A percentile compares a stretch with the other conserved stretches of the same genome.
phyloP scores from a whole-genome alignment of 345 rosid species.

The Eucalyptus urophylla region DNA sequence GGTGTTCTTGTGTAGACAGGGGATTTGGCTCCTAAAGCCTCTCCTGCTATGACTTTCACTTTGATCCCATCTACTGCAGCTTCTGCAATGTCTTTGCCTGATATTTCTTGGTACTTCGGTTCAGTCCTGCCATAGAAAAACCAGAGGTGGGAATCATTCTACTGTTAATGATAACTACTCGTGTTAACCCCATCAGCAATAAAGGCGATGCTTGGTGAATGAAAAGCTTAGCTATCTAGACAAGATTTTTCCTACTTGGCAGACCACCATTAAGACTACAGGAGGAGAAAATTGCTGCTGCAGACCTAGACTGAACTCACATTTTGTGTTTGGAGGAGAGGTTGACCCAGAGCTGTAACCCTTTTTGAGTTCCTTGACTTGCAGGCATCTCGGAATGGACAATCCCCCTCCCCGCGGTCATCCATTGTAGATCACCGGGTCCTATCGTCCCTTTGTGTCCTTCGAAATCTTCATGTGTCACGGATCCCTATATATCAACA shows the following conservation, averaged over 20 bases:
- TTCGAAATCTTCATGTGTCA: slow-evolving; percentile 78
- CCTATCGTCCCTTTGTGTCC: slow-evolving; percentile 79
- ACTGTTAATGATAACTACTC: not conserved
- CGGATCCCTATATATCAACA: slow-evolving; percentile 29
- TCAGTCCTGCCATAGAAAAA: slow-evolving; percentile 35
- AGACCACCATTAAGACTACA: no score
- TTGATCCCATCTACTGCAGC: slow-evolving; percentile 45
- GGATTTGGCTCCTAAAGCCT: slow-evolving; percentile 60
- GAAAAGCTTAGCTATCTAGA: not conserved
- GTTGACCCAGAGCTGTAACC: slow-evolving; percentile 85
- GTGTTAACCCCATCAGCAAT: not conserved
- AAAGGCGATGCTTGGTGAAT: not conserved
- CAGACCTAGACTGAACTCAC: slow-evolving; percentile 15
- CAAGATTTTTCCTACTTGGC: not conserved
- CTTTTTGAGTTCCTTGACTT: slow-evolving; percentile 63
- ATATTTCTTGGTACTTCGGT: slow-evolving; percentile 75
- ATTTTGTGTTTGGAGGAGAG: slow-evolving; percentile 73
- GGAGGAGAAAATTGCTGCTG: not conserved
- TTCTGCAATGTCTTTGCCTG: slow-evolving; percentile 53
- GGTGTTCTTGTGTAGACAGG: slow-evolving; percentile 78
- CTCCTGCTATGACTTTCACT: slow-evolving; percentile 84
- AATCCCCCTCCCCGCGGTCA: slow-evolving; percentile 96
- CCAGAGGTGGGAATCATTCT: not conserved
- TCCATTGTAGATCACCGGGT: slow-evolving; percentile 89
- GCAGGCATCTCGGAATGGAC: slow-evolving; percentile 97